Evolutionary conservation across 345 rosid species (phyloP), one percentile per base, ranked within the genome.

Genomic region (Corchorus capsularis): DNA sequence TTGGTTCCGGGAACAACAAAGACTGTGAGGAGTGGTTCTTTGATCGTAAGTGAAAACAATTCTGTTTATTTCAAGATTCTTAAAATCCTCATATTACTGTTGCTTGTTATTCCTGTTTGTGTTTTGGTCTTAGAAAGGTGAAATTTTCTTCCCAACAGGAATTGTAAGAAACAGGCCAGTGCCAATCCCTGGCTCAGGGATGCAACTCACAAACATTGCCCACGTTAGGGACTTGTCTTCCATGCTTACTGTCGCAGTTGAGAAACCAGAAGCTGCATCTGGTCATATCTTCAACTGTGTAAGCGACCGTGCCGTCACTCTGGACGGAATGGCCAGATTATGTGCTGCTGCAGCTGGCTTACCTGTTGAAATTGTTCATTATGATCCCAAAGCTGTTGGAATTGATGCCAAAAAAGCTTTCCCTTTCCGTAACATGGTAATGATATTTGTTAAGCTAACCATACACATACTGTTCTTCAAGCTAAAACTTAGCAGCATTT

Each of bases 1-100:
- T 90, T 54, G 98, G 99, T 70, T 96, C 99, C 1, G 98, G 99
- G 52, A 93, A 93, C 91, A 96, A 92, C 88, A 96, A 96, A 84
- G 99, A 96, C 72, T 93, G 97, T 41, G 99, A 96, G 77, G 99
- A 96, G 84, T 96, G 99, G 99, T 96, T 96, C 87, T 96, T 96
- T 34, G 98, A 96, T 72, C 82, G 98, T 93, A 87, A 80, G 95
- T 81, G 50, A 12, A 12, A 52, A 34, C 32, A 50, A 66, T 11
- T 59, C 14, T 59, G 34, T 27, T 27, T 0, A 27, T 27, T 59
- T 59, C 7, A 14, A 59, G 47, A 7, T 54, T 54, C 57, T 27
- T 17, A 17, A 54, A 54, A 54, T 1, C 27, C 27, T 17, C 6
- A 20, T 54, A 17, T 54, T n/a, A 49, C 16, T 12, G 14, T 49